A percentile compares a stretch with the other conserved stretches of the same genome.
These are phyloP conservation scores for Viola odorata DNA, from an alignment of 345 rosid species.

Conservation along the genomic window DNA sequence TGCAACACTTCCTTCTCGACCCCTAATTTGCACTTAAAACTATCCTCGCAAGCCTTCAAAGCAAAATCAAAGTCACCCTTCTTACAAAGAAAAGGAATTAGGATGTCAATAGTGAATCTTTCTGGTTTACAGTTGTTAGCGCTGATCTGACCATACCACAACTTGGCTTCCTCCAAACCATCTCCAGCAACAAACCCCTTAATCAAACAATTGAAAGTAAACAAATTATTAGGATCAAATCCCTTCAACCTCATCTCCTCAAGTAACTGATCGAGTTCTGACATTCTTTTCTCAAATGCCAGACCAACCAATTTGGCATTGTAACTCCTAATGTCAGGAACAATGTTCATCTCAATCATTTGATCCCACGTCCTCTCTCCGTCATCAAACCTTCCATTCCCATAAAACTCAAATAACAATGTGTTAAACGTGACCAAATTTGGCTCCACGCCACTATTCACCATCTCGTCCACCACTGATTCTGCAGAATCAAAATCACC, in stretches of 20 bases:
- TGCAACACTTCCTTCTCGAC: conserved; percentile 39
- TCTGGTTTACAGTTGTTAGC: conserved; percentile 29
- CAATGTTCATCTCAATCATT: conserved; percentile 41
- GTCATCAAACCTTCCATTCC: conserved; percentile 33
- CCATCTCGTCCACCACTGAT: conserved; percentile 51
- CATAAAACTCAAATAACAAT: conserved; percentile 41
- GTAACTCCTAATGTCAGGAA: conserved; percentile 50
- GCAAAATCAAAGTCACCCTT: conserved; percentile 53
- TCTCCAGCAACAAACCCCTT: conserved; percentile 41
- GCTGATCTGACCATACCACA: conserved; percentile 46
- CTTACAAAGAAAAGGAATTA: conserved; percentile 45
- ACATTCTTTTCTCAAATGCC: conserved; percentile 33
- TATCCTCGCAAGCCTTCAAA: conserved; percentile 38
- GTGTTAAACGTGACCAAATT: conserved; percentile 51
- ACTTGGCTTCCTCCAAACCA: conserved; percentile 43
- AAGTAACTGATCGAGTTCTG: conserved; percentile 40
- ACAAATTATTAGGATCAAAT: conserved; percentile 34
- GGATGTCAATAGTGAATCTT: conserved; percentile 24
- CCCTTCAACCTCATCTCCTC: conserved; percentile 40
- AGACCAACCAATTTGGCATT: conserved; percentile 50
- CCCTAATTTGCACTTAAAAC: conserved; percentile 19
- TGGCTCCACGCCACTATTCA: conserved; percentile 41
- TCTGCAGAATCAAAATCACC: conserved; percentile 41
- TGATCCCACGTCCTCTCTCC: conserved; percentile 56
- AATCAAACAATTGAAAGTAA: conserved; percentile 52